phyloP scores from a whole-genome alignment of 2,329 filamentous ascomycete species.

The Paracoccidioides brasiliensis region DNA sequence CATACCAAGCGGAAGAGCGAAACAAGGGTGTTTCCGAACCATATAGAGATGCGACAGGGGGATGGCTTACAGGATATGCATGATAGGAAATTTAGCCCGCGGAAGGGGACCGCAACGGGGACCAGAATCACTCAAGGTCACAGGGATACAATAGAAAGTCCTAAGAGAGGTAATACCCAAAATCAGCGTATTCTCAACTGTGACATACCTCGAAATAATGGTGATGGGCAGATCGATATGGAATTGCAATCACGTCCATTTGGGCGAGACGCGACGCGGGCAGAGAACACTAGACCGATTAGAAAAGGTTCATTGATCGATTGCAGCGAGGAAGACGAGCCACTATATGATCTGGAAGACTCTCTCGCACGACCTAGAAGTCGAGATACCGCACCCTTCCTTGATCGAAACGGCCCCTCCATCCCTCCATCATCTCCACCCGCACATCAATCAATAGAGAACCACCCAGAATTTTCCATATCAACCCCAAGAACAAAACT shows the following conservation, averaged over 20 bases:
- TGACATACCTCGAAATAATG: background rate
- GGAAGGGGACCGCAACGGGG: background rate
- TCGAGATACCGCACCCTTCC: constrained; percentile 6
- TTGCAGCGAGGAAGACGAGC: constrained; percentile 17
- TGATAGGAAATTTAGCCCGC: background rate
- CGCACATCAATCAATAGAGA: constrained; percentile 15
- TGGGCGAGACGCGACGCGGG: background rate
- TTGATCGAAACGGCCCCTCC: constrained; percentile 6
- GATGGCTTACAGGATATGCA: background rate
- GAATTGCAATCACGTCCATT: background rate
- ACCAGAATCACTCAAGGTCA: background rate
- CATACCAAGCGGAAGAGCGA: background rate
- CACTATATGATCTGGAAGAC: constrained; percentile 13
- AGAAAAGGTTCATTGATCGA: background rate
- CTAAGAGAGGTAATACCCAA: background rate
- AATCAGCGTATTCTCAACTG: background rate
- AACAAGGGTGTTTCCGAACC: background rate
- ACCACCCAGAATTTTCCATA: constrained; percentile 11
- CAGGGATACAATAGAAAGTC: background rate
- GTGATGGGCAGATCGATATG: background rate
- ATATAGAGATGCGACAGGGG: background rate
- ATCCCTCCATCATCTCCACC: constrained; percentile 24
- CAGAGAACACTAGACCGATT: background rate
- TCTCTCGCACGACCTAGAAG: constrained; percentile 11
- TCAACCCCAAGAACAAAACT: constrained; percentile 10